Evolutionary conservation across 768 basidiomycete species (phyloP).

Genomic region (Phaeotremella skinneri): DNA sequence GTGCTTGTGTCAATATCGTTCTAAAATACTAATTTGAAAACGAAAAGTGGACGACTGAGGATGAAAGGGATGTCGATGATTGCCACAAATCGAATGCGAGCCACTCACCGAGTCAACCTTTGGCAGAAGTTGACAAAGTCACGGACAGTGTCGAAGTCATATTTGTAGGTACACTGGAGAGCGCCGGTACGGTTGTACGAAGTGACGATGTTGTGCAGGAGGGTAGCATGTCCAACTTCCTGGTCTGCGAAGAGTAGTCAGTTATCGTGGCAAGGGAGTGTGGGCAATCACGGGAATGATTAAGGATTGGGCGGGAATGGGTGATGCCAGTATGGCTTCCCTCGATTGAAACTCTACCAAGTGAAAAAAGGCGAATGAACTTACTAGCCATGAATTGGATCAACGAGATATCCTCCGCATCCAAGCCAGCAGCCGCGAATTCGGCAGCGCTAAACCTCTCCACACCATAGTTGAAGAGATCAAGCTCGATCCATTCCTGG

Average conservation of each 20-base stretch:
- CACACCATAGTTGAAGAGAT: constrained; percentile 62
- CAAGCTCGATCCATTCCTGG: constrained; percentile 64
- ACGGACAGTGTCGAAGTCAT: constrained; percentile 59
- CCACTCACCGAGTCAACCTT: constrained; percentile 54
- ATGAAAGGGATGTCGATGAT: constrained; percentile 26
- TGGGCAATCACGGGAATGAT: too few species aligned
- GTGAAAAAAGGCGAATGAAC: constrained; percentile 9
- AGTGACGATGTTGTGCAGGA: constrained; percentile 59
- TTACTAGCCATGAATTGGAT: constrained; percentile 62
- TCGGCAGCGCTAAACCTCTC: constrained; percentile 59
- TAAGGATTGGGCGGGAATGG: too few species aligned
- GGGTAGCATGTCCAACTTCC: constrained; percentile 63
- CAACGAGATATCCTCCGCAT: constrained; percentile 59
- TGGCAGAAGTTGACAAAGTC: constrained; percentile 65
- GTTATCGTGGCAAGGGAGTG: too few species aligned
- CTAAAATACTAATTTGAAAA: too few species aligned
- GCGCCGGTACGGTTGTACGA: constrained; percentile 48
- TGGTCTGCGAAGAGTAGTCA: constrained; percentile 44
- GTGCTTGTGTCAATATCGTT: background rate
- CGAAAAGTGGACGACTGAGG: too few species aligned
- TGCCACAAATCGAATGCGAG: constrained; percentile 6
- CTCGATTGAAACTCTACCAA: background rate
- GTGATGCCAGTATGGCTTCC: too few species aligned
- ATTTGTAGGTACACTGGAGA: constrained; percentile 59
- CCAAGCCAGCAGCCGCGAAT: constrained; percentile 60